Evolutionary conservation across 495 filamentous ascomycete genomes (phyloP), one percentile per base, ranked within the genome.

Genomic region (Hypoxylon fragiforme): DNA sequence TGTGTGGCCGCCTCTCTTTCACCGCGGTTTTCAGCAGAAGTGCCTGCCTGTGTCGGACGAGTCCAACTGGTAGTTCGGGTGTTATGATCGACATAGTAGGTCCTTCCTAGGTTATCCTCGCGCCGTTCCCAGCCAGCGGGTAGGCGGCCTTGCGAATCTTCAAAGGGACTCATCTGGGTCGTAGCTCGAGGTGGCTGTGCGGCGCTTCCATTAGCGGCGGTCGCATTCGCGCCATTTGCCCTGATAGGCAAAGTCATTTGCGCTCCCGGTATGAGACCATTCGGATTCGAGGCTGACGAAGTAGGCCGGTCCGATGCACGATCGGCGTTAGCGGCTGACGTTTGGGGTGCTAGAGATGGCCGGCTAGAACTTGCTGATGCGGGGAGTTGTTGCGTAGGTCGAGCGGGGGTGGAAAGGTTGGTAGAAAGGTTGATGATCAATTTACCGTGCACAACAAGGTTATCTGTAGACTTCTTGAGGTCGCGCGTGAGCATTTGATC

Each of bases 51-150:
- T 5, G 92, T 86, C 18, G 94, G 94, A 49, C 94, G 78, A 56
- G 85, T 90, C 94, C 94, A 98, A 42, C 92, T 98, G 8, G 94
- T 98, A 39, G 92, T 91, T 56, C 94, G 81, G 3, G 92, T 95
- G 69, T 98, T 98, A 70, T 98, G 94, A 68, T 98, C 94, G 24
- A 98, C 94, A 71, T 98, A 98, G 67, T 98, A 98, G n/a, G 92
- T 97, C 62, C 94, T 85, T 46, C 95, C 95, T 31, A 98, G 73
- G 64, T 97, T 91, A 71, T 98, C 94, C 67, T 97, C 94, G 34
- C 94, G 82, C 39, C 95, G 83, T 70, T 98, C 94, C 92, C 95
- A 98, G 28, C 94, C 94, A 42, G 88, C 85, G 15, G 94, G 94
- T 55, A 98, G 73, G 66, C 92, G 85, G 38, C 94, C 94, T 67